Conservation (phyloP, 2,329 filamentous ascomycete genomes). For the Talaromyces atroroseus region DNA sequence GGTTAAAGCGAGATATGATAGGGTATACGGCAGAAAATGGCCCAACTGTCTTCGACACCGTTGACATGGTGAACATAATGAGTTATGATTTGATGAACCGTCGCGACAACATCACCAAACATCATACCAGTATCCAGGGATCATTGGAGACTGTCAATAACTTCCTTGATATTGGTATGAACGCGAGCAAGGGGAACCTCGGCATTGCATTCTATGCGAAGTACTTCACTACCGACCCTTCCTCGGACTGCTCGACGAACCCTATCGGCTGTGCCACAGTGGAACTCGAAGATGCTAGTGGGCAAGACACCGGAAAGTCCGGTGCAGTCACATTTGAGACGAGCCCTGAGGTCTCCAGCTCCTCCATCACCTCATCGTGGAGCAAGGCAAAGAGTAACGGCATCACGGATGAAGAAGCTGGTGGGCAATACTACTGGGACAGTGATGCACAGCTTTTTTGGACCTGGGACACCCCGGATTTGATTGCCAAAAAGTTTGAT, state of each 20-base stretch:
- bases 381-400: conserved; percentile 49
- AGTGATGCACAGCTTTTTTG: conserved; percentile 57
- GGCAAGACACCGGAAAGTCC: conserved; percentile 53
- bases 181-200: conserved; percentile 54
- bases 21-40: conserved; percentile 56
- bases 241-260: conserved; percentile 39
- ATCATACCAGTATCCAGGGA: conserved; percentile 58
- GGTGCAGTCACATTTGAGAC: conserved; percentile 47
- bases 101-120: conserved; percentile 41
- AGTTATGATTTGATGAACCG: conserved; percentile 50
- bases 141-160: conserved; percentile 52
- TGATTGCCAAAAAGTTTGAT: conserved; percentile 58
- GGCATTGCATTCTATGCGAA: conserved; percentile 67
- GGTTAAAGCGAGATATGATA: conserved; percentile 59
- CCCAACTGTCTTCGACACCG: conserved; percentile 53
- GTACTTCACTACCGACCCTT: conserved; percentile 55
- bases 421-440: conserved; percentile 68
- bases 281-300: conserved; percentile 55
- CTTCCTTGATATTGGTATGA: conserved; percentile 55
- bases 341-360: conserved; percentile 25
- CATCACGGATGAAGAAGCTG: conserved; percentile 51
- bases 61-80: conserved; percentile 68
- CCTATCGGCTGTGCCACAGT: conserved; percentile 57
- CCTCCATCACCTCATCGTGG: conserved; percentile 54
- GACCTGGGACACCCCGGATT: conserved; percentile 63